Conservation (phyloP, 2,329 filamentous ascomycete species). For the Aspergillus spinulosporus region DNA sequence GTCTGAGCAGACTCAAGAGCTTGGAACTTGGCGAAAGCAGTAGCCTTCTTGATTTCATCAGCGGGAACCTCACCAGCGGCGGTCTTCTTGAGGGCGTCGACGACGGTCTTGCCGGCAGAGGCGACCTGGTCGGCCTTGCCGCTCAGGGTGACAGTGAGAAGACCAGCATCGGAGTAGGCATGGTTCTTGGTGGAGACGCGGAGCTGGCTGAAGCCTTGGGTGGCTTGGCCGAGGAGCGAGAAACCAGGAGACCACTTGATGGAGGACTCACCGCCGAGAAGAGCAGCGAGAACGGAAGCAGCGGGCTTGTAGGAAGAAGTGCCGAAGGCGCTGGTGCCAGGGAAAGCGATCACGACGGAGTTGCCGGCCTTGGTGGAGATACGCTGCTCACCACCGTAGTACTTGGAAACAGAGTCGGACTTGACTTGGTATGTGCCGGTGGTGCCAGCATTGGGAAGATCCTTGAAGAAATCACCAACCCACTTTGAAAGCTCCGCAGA, state of each 20-base stretch:
- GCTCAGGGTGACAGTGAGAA: slow-evolving; percentile 78
- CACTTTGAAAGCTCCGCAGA: slow-evolving; percentile 78
- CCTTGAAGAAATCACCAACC: slow-evolving; percentile 89
- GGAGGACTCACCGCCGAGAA: slow-evolving; percentile 84
- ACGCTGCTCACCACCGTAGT: slow-evolving; percentile 94
- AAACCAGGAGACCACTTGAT: slow-evolving; percentile 97
- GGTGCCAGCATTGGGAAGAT: slow-evolving; percentile 56
- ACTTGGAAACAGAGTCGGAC: slow-evolving; percentile 70
- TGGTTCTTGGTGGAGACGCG: slow-evolving; percentile 73
- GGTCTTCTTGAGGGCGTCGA: slow-evolving; percentile 79
- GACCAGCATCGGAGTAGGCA: slow-evolving; percentile 90
- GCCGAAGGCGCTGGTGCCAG: slow-evolving; percentile 75
- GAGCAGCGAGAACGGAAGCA: slow-evolving; percentile 78
- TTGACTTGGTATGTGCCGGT: slow-evolving; percentile 56
- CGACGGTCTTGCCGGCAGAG: slow-evolving; percentile 71
- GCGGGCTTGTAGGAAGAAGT: slow-evolving; percentile 80
- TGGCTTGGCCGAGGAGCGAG: slow-evolving; percentile 81
- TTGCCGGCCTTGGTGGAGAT: slow-evolving; percentile 75
- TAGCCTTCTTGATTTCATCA: slow-evolving; percentile 88
- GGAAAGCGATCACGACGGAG: slow-evolving; percentile 86
- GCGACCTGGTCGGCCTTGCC: slow-evolving; percentile 73
- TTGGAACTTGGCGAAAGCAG: slow-evolving; percentile 90
- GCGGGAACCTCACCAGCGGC: slow-evolving; percentile 72
- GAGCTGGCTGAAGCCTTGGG: slow-evolving; percentile 65
- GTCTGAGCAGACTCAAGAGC: slow-evolving; percentile 80